Evolutionary conservation across 2,329 filamentous ascomycete genomes (phyloP).

Genomic region (Ceratocystis eucalypticola): DNA sequence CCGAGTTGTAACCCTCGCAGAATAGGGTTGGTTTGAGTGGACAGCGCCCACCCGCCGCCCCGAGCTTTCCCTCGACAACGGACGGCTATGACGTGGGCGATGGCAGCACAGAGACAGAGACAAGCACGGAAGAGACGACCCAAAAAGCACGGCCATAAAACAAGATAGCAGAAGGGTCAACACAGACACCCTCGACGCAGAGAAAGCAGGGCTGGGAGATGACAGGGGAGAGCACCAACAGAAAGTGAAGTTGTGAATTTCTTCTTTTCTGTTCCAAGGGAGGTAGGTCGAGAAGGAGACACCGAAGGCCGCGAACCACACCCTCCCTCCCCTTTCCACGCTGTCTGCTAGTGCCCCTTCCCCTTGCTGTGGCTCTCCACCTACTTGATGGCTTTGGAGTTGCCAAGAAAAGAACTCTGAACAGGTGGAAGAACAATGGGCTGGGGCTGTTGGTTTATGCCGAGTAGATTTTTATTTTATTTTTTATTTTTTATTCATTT

Average conservation of each 20-base stretch:
- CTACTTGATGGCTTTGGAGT: neutral
- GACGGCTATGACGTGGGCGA: constrained; percentile 4
- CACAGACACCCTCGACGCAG: neutral
- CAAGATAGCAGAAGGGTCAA: neutral
- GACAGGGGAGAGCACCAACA: constrained; percentile 8
- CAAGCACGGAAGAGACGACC: neutral
- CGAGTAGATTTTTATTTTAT: neutral
- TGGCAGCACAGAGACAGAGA: constrained; percentile 2
- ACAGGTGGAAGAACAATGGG: neutral
- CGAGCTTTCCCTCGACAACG: neutral
- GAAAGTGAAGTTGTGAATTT: neutral
- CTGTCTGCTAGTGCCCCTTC: neutral
- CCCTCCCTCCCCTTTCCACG: neutral
- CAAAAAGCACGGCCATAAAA: constrained; percentile 1
- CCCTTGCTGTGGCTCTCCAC: neutral
- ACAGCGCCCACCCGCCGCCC: neutral
- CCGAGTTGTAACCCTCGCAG: neutral
- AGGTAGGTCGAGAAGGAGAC: neutral
- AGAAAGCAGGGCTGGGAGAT: constrained; percentile 2
- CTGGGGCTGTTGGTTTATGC: neutral
- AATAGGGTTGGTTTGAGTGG: neutral
- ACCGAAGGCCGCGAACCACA: neutral
- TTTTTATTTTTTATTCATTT: too few species aligned
- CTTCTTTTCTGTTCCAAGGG: neutral
- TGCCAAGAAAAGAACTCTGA: neutral